Conservation (phyloP, 1,284 basidiomycete species). For the Sporisorium scitamineum region DNA sequence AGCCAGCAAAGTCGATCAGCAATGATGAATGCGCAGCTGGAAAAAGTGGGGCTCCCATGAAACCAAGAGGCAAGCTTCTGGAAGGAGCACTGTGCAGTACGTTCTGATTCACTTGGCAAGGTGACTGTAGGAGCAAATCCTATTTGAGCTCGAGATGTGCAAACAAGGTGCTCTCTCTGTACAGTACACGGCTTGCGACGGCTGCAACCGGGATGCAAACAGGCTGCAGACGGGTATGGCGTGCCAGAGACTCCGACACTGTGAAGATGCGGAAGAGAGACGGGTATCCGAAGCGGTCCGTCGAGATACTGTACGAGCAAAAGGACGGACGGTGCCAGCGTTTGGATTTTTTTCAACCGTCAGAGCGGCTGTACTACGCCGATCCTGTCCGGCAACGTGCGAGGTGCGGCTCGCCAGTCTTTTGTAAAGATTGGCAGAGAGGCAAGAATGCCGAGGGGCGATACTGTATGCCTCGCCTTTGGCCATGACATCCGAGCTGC, state of each 20-base stretch:
- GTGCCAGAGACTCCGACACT: not conserved
- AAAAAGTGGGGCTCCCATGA: not conserved
- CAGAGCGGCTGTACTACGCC: conserved; percentile 21
- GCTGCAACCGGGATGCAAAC: not conserved
- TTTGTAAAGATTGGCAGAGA: not conserved
- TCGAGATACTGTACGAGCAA: not conserved
- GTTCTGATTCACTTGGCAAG: not conserved
- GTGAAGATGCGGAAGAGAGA: not conserved
- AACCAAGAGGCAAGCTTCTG: not conserved
- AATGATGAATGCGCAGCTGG: not conserved
- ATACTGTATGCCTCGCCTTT: not conserved
- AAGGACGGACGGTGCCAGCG: not conserved
- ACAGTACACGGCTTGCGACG: not conserved
- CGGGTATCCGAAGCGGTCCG: not conserved
- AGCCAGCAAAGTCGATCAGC: not conserved
- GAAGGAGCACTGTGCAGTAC: not conserved
- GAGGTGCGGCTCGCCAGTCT: not conserved
- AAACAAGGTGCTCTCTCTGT: not conserved
- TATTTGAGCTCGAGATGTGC: not conserved
- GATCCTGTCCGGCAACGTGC: conserved; percentile 20
- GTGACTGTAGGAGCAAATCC: not conserved
- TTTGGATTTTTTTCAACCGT: conserved; percentile 1
- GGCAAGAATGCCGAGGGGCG: not conserved
- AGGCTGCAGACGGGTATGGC: not conserved
- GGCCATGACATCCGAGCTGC: not conserved